Conservation (phyloP, 2,329 filamentous ascomycete genomes). For the Cercospora sojina region DNA sequence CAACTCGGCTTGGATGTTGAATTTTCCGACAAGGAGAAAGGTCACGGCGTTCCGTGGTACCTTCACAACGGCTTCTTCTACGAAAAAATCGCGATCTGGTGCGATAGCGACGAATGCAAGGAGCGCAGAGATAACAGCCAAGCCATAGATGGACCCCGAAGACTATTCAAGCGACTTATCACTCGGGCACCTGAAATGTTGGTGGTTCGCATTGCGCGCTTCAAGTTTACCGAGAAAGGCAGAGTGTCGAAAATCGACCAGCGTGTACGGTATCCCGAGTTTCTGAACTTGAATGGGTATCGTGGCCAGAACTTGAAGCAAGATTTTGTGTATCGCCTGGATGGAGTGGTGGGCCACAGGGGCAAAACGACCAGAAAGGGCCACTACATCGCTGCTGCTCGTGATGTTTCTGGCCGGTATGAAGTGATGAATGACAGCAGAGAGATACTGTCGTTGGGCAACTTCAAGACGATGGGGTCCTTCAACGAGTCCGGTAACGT, state of each 20-base stretch:
- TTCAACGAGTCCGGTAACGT: not conserved
- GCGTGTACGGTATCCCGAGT: not conserved
- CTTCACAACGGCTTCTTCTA: not conserved
- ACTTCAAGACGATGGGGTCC: not conserved
- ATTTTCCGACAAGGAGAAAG: not conserved
- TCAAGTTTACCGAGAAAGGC: not conserved
- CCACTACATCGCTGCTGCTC: slow-evolving; percentile 15
- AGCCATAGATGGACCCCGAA: not conserved
- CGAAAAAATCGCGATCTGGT: not conserved
- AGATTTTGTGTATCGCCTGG: slow-evolving; percentile 16
- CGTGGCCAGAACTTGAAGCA: not conserved
- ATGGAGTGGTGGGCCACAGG: slow-evolving; percentile 17
- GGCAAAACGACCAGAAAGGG: not conserved
- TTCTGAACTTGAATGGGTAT: slow-evolving; percentile 5
- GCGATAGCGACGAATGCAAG: not conserved
- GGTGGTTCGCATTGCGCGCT: not conserved
- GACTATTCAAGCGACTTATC: not conserved
- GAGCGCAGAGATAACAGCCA: not conserved
- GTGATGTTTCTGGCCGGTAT: not conserved
- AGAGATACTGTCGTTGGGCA: not conserved
- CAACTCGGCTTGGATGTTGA: not conserved
- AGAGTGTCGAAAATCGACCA: not conserved
- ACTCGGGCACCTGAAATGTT: not conserved
- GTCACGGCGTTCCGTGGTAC: not conserved
- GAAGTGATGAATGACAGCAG: not conserved